phyloP scores from a whole-genome alignment of 192 early-diverging fungal species.

The Oehlia diaphana region DNA sequence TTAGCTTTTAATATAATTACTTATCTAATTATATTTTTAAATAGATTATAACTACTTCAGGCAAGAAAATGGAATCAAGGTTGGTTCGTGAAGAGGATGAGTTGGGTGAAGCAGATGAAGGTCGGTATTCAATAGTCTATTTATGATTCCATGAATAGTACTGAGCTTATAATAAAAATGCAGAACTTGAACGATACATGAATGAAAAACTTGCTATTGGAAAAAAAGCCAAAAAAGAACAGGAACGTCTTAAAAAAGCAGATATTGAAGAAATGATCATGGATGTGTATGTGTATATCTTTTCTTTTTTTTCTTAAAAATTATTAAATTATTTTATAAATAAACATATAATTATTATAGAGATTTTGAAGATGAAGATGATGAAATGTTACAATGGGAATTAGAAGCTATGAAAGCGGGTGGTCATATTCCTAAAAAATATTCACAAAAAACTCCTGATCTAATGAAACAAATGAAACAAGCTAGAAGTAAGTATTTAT shows the following conservation, averaged over 20 bases:
- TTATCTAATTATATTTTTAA: not conserved
- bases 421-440: conserved; percentile 24
- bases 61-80: conserved; percentile 34
- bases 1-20: not conserved
- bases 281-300: conserved; percentile 40
- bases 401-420: conserved; percentile 55
- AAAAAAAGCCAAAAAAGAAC: conserved; percentile 43
- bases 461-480: not conserved
- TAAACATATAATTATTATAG: conserved; percentile 8
- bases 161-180: not conserved
- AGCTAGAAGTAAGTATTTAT: not conserved
- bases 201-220: conserved; percentile 51
- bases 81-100: conserved; percentile 62
- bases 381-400: conserved; percentile 58
- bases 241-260: conserved; percentile 38
- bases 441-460: not conserved
- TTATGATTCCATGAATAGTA: not conserved
- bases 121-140: conserved; percentile 26
- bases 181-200: conserved; percentile 53
- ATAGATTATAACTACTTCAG: not conserved
- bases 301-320: too few species aligned
- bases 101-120: conserved; percentile 57
- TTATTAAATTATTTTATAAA: too few species aligned
- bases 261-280: conserved; percentile 53
- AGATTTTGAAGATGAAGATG: conserved; percentile 47